Conservation (phyloP, 148 eudicot species). For the Euryodendron excelsum region DNA sequence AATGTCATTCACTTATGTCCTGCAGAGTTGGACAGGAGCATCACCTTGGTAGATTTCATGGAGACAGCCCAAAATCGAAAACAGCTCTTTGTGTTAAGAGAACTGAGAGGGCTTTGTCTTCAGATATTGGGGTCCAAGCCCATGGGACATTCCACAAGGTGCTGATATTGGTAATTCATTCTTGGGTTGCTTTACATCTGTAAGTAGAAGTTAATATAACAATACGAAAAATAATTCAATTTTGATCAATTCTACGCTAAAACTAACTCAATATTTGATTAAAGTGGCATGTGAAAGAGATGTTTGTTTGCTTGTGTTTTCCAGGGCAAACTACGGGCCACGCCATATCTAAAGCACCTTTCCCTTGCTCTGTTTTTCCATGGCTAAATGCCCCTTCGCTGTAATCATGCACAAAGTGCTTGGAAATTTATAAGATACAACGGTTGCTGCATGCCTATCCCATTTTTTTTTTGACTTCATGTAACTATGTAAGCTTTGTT, state of each 20-base stretch:
- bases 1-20: background rate
- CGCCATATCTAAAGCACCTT: conserved; percentile 4
- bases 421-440: background rate
- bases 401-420: conserved; percentile 6
- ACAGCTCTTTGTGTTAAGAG: background rate
- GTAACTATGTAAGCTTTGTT: background rate
- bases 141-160: conserved; percentile 8
- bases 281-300: background rate
- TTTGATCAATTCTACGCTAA: background rate
- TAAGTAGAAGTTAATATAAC: background rate
- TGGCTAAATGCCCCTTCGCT: conserved; percentile 3
- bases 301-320: conserved; percentile 7
- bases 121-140: conserved; percentile 10
- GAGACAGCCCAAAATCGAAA: background rate
- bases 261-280: background rate
- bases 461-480: background rate
- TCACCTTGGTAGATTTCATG: background rate
- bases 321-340: background rate
- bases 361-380: conserved; percentile 3
- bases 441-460: background rate
- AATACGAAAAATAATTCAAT: background rate
- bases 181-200: background rate
- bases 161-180: background rate
- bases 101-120: conserved; percentile 3
- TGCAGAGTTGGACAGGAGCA: background rate